Evolutionary conservation across 768 basidiomycete species (phyloP), one percentile per base, ranked within the genome.

Genomic region (Leccinum longicurvipes): DNA sequence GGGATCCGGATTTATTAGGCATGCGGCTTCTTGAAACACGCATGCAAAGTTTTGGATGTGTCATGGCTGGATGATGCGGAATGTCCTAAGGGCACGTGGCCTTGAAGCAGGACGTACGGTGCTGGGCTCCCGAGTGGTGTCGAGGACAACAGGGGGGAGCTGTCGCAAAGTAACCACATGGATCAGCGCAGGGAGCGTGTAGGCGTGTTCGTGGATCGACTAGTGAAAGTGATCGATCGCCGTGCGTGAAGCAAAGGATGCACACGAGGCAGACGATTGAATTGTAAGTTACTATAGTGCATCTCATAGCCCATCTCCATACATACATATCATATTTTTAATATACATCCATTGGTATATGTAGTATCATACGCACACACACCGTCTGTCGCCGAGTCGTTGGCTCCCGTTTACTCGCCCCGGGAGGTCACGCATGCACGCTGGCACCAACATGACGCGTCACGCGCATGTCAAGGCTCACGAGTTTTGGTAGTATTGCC

Each of bases 401-500:
- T 41, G 39, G 39, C 19, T 41, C 39, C n/a, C n/a, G n/a, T n/a
- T n/a, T 17, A 17, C 15, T 36, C 34, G 34, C 34, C 34, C 34
- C 19, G 39, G n/a, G 19, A 41, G 17, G n/a, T 11, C 39, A 19
- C 1, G 39, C 39, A 41, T 5, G 39, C 19, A 41, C 57, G 53
- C 25, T 55, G 36, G 12, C 31, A 31, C 31, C 31, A 25, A 21
- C 28, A 21, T 46, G 39, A 53, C 27, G 56, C 57, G 59, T 53
- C 39, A 39, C 17, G 42, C 15, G 14, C 44, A 41, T 54, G 55
- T 50, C 25, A 11, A n/a, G 42, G 41, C 23, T 82, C 72, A 95
- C 11, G 93, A 92, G 71, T 94, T 93, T 44, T 89, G 84, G 69
- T 92, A 98, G 72, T 93, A 97, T 71, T 98, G 93, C 93, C 94